A percentile compares a stretch with the other conserved stretches of the same genome.
phyloP scores from a whole-genome alignment of 2,329 filamentous ascomycete genomes.

The Hortaea sp. region DNA sequence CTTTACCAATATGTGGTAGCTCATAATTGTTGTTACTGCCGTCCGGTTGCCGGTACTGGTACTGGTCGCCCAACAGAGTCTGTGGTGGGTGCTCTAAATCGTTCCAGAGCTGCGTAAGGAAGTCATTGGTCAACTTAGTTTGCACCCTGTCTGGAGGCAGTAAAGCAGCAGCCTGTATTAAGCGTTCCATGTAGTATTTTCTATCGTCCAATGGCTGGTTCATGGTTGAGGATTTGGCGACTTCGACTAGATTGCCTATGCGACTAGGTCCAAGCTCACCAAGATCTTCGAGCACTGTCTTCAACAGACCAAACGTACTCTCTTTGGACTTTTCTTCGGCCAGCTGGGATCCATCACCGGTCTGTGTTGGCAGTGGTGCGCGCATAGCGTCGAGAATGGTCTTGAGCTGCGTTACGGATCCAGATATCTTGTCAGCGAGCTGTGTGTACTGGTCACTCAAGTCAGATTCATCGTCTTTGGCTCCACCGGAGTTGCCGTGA shows the following conservation, averaged over 20 bases:
- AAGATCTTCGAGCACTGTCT: background rate
- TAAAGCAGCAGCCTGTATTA: slow-evolving; percentile 38
- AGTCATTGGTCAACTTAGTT: slow-evolving; percentile 32
- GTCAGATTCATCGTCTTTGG: background rate
- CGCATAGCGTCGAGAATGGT: slow-evolving; percentile 22
- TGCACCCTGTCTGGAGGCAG: slow-evolving; percentile 32
- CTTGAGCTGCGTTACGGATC: slow-evolving; percentile 18
- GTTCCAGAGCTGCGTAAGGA: slow-evolving; percentile 38
- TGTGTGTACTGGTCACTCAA: background rate
- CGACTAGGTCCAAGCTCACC: slow-evolving; percentile 9
- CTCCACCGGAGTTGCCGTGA: background rate
- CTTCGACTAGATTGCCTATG: slow-evolving; percentile 27
- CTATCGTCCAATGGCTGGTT: slow-evolving; percentile 44
- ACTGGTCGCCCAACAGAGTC: slow-evolving; percentile 33
- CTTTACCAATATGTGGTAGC: slow-evolving; percentile 53
- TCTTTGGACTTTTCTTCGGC: slow-evolving; percentile 11
- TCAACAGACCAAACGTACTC: slow-evolving; percentile 6
- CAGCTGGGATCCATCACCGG: slow-evolving; percentile 35
- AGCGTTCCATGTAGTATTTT: slow-evolving; percentile 42
- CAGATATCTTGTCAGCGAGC: slow-evolving; percentile 8
- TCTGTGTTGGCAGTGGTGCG: slow-evolving; percentile 27
- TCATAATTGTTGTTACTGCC: slow-evolving; percentile 48
- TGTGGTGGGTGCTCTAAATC: slow-evolving; percentile 40
- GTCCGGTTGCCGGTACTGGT: slow-evolving; percentile 38
- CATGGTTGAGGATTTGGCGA: slow-evolving; percentile 26